A percentile compares a stretch with the other conserved stretches of the same genome.
phyloP scores from a whole-genome alignment of 108 stramenopile species.

The Schizochytrium sp. region DNA sequence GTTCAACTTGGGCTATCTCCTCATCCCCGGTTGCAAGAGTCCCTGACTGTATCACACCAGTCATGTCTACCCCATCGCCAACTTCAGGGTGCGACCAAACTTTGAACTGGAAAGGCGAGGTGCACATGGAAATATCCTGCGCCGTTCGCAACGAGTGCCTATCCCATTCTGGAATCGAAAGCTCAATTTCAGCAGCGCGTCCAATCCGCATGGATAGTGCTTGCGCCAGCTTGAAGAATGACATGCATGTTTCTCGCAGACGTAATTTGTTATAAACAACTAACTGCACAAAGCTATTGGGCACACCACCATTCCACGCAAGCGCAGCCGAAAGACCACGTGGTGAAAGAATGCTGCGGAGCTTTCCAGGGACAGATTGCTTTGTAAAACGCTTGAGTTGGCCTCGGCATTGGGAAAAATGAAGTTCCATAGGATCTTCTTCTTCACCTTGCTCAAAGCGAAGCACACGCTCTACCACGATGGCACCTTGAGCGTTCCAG shows the following conservation, averaged over 20 bases:
- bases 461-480: neutral
- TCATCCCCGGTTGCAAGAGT: neutral
- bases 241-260: neutral
- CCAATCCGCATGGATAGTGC: neutral
- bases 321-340: neutral
- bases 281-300: neutral
- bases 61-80: neutral
- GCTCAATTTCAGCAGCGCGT: neutral
- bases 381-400: conserved; percentile 21
- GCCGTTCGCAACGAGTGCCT: neutral
- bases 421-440: neutral
- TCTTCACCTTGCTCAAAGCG: neutral
- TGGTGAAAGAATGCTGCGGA: conserved; percentile 10
- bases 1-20: neutral
- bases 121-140: neutral
- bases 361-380: neutral
- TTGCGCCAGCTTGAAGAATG: neutral
- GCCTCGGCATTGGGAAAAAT: neutral
- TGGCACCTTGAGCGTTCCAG: neutral
- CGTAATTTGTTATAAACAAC: neutral
- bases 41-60: neutral
- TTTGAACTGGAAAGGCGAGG: neutral
- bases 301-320: neutral
- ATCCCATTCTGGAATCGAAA: neutral
- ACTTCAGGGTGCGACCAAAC: neutral